phyloP scores from a whole-genome alignment of 2,329 filamentous ascomycete genomes.

The Rhynchosporium agropyri region DNA sequence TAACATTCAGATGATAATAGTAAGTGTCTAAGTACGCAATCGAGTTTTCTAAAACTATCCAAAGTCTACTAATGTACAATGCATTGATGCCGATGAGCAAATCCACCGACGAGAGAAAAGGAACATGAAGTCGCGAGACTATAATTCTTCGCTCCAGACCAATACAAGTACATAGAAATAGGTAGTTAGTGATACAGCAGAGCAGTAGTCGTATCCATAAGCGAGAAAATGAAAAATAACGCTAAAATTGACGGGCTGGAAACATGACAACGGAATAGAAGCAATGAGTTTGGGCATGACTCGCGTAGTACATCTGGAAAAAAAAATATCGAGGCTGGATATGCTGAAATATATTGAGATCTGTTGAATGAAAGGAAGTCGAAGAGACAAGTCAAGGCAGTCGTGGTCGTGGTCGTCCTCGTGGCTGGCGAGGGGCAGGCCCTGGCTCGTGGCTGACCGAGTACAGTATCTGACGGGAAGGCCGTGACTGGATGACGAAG shows the following conservation, averaged over 20 bases:
- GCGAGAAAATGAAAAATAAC: slow-evolving; percentile 11
- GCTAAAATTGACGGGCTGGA: background rate
- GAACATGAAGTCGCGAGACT: slow-evolving; percentile 11
- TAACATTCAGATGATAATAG: background rate
- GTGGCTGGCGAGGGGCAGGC: background rate
- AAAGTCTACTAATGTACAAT: background rate
- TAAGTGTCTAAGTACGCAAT: background rate
- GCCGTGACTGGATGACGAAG: slow-evolving; percentile 8
- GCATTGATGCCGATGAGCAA: background rate
- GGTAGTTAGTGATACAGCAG: background rate
- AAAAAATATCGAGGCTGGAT: background rate
- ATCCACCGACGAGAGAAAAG: background rate
- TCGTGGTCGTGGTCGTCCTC: slow-evolving; percentile 5
- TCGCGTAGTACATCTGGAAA: slow-evolving; percentile 7
- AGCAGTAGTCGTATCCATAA: background rate
- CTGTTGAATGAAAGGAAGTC: slow-evolving; percentile 1
- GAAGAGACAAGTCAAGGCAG: background rate
- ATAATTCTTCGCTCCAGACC: background rate
- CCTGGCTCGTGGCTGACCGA: slow-evolving; percentile 10
- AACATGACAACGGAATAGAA: background rate
- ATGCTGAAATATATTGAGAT: slow-evolving; percentile 1
- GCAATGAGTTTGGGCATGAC: background rate
- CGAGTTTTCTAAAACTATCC: background rate
- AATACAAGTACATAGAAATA: background rate
- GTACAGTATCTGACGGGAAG: background rate